phyloP scores from a whole-genome alignment of 352 stramenopile genomes.

The Globisporangium mamillatum region DNA sequence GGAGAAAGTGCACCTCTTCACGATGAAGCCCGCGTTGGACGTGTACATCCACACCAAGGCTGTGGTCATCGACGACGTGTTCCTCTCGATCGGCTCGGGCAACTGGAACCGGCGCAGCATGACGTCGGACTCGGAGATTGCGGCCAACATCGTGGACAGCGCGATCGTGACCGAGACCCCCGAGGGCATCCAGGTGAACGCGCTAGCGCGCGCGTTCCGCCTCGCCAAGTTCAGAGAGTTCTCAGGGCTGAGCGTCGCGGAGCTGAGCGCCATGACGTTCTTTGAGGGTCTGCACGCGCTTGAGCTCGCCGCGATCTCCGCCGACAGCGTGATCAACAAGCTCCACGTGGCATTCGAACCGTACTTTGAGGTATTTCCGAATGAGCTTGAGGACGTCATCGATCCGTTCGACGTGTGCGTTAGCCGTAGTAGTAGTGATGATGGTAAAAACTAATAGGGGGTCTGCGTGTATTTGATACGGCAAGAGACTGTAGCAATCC shows the following conservation, averaged over 20 bases:
- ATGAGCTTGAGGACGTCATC: slow-evolving; percentile 27
- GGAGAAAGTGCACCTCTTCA: slow-evolving; percentile 30
- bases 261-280: slow-evolving; percentile 20
- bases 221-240: slow-evolving; percentile 60
- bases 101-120: slow-evolving; percentile 73
- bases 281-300: slow-evolving; percentile 22
- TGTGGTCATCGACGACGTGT: slow-evolving; percentile 25
- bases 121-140: slow-evolving; percentile 59
- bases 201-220: slow-evolving; percentile 43
- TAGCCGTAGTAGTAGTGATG: neutral
- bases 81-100: slow-evolving; percentile 25
- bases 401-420: slow-evolving; percentile 28
- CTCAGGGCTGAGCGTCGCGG: slow-evolving; percentile 16
- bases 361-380: slow-evolving; percentile 36
- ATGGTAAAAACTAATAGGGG: neutral
- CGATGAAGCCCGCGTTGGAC: slow-evolving; percentile 15
- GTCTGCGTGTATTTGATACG: neutral
- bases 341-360: slow-evolving; percentile 17
- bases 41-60: slow-evolving; percentile 64
- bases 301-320: slow-evolving; percentile 11
- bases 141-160: slow-evolving; percentile 47
- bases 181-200: slow-evolving; percentile 33
- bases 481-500: neutral
- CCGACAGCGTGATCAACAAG: slow-evolving; percentile 12
- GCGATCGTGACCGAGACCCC: slow-evolving; percentile 22